phyloP scores from a whole-genome alignment of 176 grass and related monocot species.

The Chrysopogon serrulatus region DNA sequence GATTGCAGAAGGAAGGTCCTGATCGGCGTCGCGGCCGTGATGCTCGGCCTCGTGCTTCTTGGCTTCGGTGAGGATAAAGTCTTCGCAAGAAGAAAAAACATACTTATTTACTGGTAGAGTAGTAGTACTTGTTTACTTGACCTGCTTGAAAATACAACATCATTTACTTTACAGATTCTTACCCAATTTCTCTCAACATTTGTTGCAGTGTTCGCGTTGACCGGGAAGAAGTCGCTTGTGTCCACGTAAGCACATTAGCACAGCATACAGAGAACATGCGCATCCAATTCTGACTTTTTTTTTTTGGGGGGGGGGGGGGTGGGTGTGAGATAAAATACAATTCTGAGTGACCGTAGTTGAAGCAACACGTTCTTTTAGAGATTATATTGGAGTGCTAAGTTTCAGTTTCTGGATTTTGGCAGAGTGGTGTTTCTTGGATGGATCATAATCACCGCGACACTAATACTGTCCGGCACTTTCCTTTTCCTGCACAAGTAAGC shows the following conservation, averaged over 20 bases:
- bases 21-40: slow-evolving; percentile 44
- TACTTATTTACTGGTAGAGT: too few relatives aligned
- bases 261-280: not conserved
- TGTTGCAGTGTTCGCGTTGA: slow-evolving; percentile 64
- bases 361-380: not conserved
- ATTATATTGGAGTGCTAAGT: not conserved
- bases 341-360: not conserved
- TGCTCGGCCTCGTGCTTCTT: slow-evolving; percentile 53
- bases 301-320: too few relatives aligned
- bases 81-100: not conserved
- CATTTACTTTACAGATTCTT: not conserved
- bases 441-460: slow-evolving; percentile 51
- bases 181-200: not conserved
- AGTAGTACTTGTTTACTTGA: not conserved
- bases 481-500: slow-evolving; percentile 76
- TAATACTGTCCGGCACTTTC: slow-evolving; percentile 60
- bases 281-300: not conserved
- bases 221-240: slow-evolving; percentile 43
- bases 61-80: slow-evolving; percentile 63
- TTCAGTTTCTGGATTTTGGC: slow-evolving; percentile 4
- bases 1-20: slow-evolving; percentile 56
- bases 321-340: too few relatives aligned
- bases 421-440: slow-evolving; percentile 62
- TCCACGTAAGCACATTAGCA: slow-evolving; percentile 48
- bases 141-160: not conserved